Conservation (phyloP, 345 rosid species). For the Acer saccharum region DNA sequence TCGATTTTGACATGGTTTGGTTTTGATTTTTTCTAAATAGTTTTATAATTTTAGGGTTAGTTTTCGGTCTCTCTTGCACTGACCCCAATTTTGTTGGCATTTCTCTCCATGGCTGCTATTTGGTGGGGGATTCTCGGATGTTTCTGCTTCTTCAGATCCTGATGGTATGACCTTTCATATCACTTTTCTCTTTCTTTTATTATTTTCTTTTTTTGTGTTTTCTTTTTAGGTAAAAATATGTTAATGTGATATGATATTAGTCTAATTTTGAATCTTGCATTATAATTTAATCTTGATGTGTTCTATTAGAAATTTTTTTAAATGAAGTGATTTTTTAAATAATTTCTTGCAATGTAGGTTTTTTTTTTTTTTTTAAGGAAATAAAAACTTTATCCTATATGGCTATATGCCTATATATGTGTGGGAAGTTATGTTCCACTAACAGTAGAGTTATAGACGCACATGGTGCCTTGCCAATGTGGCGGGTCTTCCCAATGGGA, state of each 20-base stretch:
- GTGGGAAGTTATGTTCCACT: neutral
- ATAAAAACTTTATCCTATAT: no score
- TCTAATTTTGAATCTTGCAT: no score
- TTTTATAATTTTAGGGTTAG: neutral
- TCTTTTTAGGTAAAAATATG: neutral
- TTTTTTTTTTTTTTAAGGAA: no score
- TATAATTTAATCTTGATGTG: no score
- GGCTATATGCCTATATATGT: no score
- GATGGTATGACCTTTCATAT: slow-evolving; percentile 55
- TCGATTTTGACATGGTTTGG: neutral
- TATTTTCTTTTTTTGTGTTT: neutral
- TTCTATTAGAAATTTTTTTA: no score
- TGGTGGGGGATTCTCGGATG: slow-evolving; percentile 24
- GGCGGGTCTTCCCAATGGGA: no score
- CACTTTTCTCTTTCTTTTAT: neutral
- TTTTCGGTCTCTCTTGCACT: slow-evolving; percentile 15
- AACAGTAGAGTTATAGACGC: no score
- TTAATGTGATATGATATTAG: neutral
- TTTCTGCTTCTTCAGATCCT: slow-evolving; percentile 73
- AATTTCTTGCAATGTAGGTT: no score
- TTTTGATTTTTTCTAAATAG: neutral
- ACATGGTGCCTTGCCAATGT: no score
- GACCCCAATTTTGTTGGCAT: slow-evolving; percentile 11
- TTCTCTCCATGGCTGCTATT: slow-evolving; percentile 19
- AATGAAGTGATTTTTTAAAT: no score